Base-by-base conservation (phyloP, 306 rosid genomes). In the Pyrus communis region DNA sequence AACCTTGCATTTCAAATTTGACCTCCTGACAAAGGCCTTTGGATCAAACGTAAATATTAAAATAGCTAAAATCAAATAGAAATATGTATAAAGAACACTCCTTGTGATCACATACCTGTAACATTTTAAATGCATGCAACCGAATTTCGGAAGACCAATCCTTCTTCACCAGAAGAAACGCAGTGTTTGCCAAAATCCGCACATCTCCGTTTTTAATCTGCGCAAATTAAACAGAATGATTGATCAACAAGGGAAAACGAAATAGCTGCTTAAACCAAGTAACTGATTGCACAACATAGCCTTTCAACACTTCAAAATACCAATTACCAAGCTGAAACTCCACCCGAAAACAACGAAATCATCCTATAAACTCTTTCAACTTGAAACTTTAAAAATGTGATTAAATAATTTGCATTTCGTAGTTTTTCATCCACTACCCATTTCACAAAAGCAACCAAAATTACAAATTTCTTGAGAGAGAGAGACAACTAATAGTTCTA, bases 71-170 rank as follows among this genome's bases (percentile, higher is more conserved):
- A 35, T 35, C 38, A 35, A 35, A 35, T 35, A 35, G 38, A 35
- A 35, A 35, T 35, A 35, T 6, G 38, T 35, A 35, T 35, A 35
- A 35, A 35, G 38, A 52, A 65, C 31, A 80, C 67, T 71, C 38
- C 54, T 72, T 30, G 67, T 74, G 69, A 72, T 42, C 67, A 67
- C 19, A 35, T 86, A 95, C 99, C 96, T 92, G 99, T 75, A 95
- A 83, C 93, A 91, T 90, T 86, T 92, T 95, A 77, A 87, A 88
- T 23, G 99, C 97, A 73, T 95, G 99, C 84, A 95, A 78, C 81
- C 97, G 93, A 75, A 95, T 95, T 86, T 89, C 99, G 22, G 96
- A 83, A 12, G 99, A 89, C 97, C 97, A 90, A 31, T 92, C 89
- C 84, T 83, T 95, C 67, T 84, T 92, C 49, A 89, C 99, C 74